Base-by-base conservation (phyloP, 768 basidiomycete species). In the Russula griseocarnosa region DNA sequence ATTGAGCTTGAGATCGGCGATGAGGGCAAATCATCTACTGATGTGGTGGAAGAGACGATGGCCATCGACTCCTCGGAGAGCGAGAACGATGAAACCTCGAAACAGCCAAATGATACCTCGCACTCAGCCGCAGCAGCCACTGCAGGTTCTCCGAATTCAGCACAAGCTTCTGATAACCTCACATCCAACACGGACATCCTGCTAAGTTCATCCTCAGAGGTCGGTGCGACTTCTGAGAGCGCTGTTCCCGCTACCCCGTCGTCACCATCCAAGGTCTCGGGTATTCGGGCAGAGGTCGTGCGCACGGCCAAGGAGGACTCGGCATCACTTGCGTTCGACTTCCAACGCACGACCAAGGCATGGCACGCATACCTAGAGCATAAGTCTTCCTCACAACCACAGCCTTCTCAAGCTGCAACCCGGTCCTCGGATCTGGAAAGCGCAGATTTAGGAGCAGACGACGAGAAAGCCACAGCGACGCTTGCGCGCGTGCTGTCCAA, bases 401-500 rank as follows among this genome's bases (percentile, higher is more conserved):
- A 38, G 13, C 20, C 58, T 10, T 22, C 18, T 11, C 64, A 44
- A 42, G 46, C 44, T 22, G 54, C 55, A 7, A 13, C 36, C 4
- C 53, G 58, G 36, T 32, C 58, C 28, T 51, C 47, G 1, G 60
- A 67, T 3, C 47, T 63, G 1, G 54, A 55, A 42, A 71, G 70
- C 4, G 72, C 74, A 3, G 54, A 75, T 32, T 24, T 66, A 22
- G 74, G 72, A 11, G 78, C 79, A 10, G 78, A 83, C 36, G 82
- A 87, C 55, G 79, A 75, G 16, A 81, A 78, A 14, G 89, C 83
- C 0, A 81, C 82, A 24, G 83, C 82, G 55, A 86, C 86, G 0
- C 83, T 99, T 2, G 82, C 90, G 13, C 83, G 95, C 18, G 85
- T 93, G 38, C 94, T 99, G 30, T 81, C 84, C 49, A 98, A 98